A percentile compares a stretch with the other conserved stretches of the same genome.
phyloP scores from a whole-genome alignment of 2,329 filamentous ascomycete genomes.

The Rhynchosporium graminicola region DNA sequence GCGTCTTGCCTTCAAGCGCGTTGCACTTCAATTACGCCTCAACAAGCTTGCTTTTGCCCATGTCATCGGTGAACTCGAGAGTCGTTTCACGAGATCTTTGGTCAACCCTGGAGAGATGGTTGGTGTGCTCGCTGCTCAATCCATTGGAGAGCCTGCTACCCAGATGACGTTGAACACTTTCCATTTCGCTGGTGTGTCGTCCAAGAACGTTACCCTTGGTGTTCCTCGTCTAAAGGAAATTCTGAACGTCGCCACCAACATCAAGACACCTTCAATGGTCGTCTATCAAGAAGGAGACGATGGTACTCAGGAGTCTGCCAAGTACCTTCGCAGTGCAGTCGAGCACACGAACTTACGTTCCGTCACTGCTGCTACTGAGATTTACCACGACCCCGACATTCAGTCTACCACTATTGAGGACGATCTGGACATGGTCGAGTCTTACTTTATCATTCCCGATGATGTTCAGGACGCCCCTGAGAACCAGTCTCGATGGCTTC shows the following conservation, averaged over 20 bases:
- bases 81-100: slow-evolving; percentile 79
- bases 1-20: slow-evolving; percentile 85
- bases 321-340: slow-evolving; percentile 81
- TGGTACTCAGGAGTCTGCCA: slow-evolving; percentile 76
- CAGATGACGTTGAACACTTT: slow-evolving; percentile 99
- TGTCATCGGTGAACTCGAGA: slow-evolving; percentile 86
- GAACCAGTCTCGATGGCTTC: slow-evolving; percentile 89
- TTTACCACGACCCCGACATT: slow-evolving; percentile 95
- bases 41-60: slow-evolving; percentile 93
- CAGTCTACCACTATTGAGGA: slow-evolving; percentile 81
- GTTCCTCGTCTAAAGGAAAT: slow-evolving; percentile 99
- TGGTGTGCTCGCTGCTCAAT: slow-evolving; percentile 94
- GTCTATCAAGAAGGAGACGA: slow-evolving; percentile 73
- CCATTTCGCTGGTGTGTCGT: slow-evolving; percentile 99
- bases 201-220: slow-evolving; percentile 99
- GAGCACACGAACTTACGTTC: slow-evolving; percentile 94
- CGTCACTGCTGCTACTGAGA: slow-evolving; percentile 88
- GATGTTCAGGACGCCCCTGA: slow-evolving; percentile 63
- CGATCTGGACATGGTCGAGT: slow-evolving; percentile 92
- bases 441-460: slow-evolving; percentile 92
- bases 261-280: slow-evolving; percentile 97
- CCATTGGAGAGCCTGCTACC: slow-evolving; percentile 96
- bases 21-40: slow-evolving; percentile 82
- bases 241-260: slow-evolving; percentile 94
- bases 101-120: slow-evolving; percentile 98